A percentile compares a stretch with the other conserved stretches of the same genome.
phyloP scores from a whole-genome alignment of 768 basidiomycete genomes.

The Pleurotus tuber-regium region DNA sequence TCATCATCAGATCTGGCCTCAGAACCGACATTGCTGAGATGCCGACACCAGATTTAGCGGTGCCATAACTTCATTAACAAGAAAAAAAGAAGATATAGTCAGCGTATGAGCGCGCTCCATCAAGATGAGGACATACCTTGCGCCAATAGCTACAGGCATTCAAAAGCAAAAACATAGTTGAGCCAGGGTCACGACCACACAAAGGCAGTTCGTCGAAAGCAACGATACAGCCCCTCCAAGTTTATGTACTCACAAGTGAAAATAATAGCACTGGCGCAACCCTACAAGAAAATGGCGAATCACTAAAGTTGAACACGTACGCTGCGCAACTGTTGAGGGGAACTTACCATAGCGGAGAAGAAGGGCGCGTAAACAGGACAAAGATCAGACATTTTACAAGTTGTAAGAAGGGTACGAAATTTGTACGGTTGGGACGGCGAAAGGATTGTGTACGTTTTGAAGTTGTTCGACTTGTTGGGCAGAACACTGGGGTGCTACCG shows the following conservation, averaged over 20 bases:
- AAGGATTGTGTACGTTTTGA: slow-evolving; percentile 13
- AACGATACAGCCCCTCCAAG: not conserved
- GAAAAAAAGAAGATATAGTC: slow-evolving; percentile 14
- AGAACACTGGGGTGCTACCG: not conserved
- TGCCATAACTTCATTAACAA: slow-evolving; percentile 77
- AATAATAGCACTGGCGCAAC: slow-evolving; percentile 94
- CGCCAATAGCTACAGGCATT: slow-evolving; percentile 67
- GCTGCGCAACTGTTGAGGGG: slow-evolving; percentile 1
- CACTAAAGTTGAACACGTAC: slow-evolving; percentile 10
- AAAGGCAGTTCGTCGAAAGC: not conserved
- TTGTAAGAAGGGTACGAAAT: slow-evolving; percentile 14
- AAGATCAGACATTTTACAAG: slow-evolving; percentile 63
- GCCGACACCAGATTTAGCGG: slow-evolving; percentile 97
- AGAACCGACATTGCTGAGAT: slow-evolving; percentile 98
- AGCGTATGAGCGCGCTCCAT: slow-evolving; percentile 11
- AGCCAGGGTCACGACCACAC: not conserved
- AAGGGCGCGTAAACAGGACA: slow-evolving; percentile 97
- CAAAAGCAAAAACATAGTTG: not conserved
- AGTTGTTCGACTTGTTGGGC: not conserved
- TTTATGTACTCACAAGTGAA: slow-evolving; percentile 90
- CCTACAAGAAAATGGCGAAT: slow-evolving; percentile 42
- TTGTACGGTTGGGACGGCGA: slow-evolving; percentile 9
- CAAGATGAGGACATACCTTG: slow-evolving; percentile 54
- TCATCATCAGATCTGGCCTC: slow-evolving; percentile 97
- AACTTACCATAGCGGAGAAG: slow-evolving; percentile 91